phyloP scores from a whole-genome alignment of 2,329 filamentous ascomycete genomes.

The Ascochyta koolunga region DNA sequence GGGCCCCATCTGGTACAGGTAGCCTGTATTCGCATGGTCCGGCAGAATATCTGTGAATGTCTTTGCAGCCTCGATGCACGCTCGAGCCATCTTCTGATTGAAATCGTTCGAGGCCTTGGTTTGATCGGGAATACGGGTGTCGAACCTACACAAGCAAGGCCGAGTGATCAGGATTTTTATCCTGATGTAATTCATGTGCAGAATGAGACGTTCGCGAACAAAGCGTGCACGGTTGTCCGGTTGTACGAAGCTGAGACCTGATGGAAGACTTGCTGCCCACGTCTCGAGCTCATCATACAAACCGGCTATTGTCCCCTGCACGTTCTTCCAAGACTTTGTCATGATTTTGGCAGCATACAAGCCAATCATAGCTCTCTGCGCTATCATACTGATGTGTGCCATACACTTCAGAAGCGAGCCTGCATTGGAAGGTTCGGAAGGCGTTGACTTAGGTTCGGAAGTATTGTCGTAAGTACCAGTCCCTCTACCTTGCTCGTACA shows the following conservation, averaged over 20 bases:
- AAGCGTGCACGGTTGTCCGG: not conserved
- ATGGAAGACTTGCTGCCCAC: not conserved
- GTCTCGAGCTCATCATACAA: not conserved
- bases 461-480: not conserved
- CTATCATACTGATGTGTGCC: not conserved
- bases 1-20: slow-evolving; percentile 32
- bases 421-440: not conserved
- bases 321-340: slow-evolving; percentile 21
- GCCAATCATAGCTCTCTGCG: slow-evolving; percentile 15
- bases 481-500: not conserved
- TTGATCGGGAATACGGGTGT: slow-evolving; percentile 41
- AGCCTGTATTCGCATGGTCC: slow-evolving; percentile 24
- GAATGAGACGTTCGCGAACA: slow-evolving; percentile 23
- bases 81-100: slow-evolving; percentile 37
- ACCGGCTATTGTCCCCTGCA: not conserved
- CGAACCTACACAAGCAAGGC: slow-evolving; percentile 47
- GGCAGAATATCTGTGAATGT: slow-evolving; percentile 41
- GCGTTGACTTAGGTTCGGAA: not conserved
- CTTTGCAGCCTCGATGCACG: slow-evolving; percentile 45
- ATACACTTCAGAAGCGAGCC: not conserved
- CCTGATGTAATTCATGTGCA: slow-evolving; percentile 41
- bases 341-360: slow-evolving; percentile 40
- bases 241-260: slow-evolving; percentile 1
- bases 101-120: slow-evolving; percentile 36
- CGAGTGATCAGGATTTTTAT: slow-evolving; percentile 46